phyloP scores from a whole-genome alignment of 2,329 filamentous ascomycete genomes.

The Phialophora tarda region DNA sequence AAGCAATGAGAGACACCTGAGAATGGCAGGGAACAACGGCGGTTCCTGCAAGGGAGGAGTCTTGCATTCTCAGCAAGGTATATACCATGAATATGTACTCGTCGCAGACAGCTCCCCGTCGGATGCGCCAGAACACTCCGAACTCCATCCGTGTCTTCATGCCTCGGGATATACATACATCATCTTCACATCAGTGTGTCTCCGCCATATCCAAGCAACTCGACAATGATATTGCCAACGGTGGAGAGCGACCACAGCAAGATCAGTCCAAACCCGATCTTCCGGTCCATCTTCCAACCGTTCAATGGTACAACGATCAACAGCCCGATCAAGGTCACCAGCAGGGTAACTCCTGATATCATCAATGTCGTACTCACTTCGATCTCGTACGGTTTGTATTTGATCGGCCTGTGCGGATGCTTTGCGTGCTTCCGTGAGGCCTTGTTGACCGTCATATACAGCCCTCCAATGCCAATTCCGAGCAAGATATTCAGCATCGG shows the following conservation, averaged over 20 bases:
- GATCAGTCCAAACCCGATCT: slow-evolving; percentile 81
- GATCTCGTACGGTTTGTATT: slow-evolving; percentile 79
- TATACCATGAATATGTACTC: slow-evolving; percentile 11
- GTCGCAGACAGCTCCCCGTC: no score
- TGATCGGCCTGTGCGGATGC: slow-evolving; percentile 68
- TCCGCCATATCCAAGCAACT: slow-evolving; percentile 56
- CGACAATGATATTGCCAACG: slow-evolving; percentile 77
- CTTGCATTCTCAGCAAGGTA: slow-evolving; percentile 1
- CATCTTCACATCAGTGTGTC: slow-evolving; percentile 18
- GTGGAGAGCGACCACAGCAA: slow-evolving; percentile 82
- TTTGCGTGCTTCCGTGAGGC: slow-evolving; percentile 69
- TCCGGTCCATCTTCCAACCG: slow-evolving; percentile 81
- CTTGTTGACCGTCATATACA: slow-evolving; percentile 80
- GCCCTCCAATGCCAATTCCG: slow-evolving; percentile 87
- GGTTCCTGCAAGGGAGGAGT: background rate
- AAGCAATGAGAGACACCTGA: background rate
- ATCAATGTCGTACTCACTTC: slow-evolving; percentile 83
- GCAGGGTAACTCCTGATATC: slow-evolving; percentile 80
- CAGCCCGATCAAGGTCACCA: slow-evolving; percentile 78
- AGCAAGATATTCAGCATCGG: slow-evolving; percentile 97
- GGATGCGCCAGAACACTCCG: background rate
- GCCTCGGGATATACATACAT: slow-evolving; percentile 10
- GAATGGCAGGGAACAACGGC: background rate
- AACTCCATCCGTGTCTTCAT: background rate
- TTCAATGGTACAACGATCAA: slow-evolving; percentile 83